Base-by-base conservation (phyloP, 1,284 basidiomycete genomes). In the Ceratobasidium sp. region DNA sequence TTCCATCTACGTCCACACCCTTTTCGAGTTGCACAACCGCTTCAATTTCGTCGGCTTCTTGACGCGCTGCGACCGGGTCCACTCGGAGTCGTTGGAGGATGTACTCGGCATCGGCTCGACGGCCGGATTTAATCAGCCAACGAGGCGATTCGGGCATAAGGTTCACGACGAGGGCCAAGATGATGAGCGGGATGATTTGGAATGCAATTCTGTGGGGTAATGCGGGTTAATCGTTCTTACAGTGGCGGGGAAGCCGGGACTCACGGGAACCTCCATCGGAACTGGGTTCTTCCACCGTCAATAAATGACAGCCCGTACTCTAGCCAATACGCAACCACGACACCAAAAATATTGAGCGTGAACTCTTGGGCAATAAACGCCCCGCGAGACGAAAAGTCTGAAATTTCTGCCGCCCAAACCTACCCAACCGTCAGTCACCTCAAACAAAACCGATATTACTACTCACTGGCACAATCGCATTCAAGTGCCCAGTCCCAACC, bases 111-210 rank as follows among this genome's bases (percentile, higher is more conserved):
- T 83, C 81, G 3, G 81, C 80, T 32, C 77, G 73, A 4, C 82
- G 80, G 6, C 85, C 85, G 69, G 80, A 80, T 76, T 83, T 84
- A 72, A 85, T 76, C 25, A 86, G 80, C 82, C 83, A 86, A 54
- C 86, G 83, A 5, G 86, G 86, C 20, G 82, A 84, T 72, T 87
- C 85, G 70, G 81, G 82, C 74, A 83, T 80, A 74, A 79, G 78
- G 43, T 76, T 70, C 31, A 77, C 80, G 76, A 83, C 80, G 72
- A 82, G 83, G 17, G 77, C 76, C n/a, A 80, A 72, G 6, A 83
- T 76, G 38, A 65, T 38, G 25, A 65, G 62, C 1, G 82, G 82
- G 2, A 84, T 73, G 35, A 83, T 81, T 72, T 84, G 83, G 75
- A 84, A 83, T 1, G 82, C 82, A 27, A 84, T 81, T 12, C 75